These are phyloP conservation scores for Kwoniella shandongensis DNA, from an alignment of 768 basidiomycete species.

Conservation along the genomic window DNA sequence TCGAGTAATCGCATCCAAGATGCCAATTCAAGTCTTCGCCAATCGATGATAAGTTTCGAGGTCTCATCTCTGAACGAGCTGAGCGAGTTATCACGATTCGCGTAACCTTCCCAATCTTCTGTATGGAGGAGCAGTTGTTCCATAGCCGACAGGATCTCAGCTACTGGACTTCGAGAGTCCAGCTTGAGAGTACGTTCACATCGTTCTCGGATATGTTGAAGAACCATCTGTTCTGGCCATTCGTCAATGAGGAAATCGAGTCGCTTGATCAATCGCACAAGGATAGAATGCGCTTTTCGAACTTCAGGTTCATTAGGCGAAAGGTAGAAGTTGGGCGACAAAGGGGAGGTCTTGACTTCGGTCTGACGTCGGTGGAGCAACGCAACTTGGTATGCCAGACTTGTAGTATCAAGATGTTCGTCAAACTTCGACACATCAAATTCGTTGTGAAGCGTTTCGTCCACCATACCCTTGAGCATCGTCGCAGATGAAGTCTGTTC, in stretches of 20 bases:
- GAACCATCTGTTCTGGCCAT: slow-evolving; percentile 97
- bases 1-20: slow-evolving; percentile 82
- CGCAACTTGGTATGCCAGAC: slow-evolving; percentile 32
- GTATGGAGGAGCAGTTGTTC: slow-evolving; percentile 83
- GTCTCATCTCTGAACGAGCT: slow-evolving; percentile 66
- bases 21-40: slow-evolving; percentile 84
- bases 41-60: slow-evolving; percentile 73
- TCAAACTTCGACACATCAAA: slow-evolving; percentile 28
- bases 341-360: slow-evolving; percentile 20
- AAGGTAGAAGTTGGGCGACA: slow-evolving; percentile 69
- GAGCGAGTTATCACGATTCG: slow-evolving; percentile 86
- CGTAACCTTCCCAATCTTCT: slow-evolving; percentile 95
- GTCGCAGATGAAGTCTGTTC: not conserved
- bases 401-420: slow-evolving; percentile 32
- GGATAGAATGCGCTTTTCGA: slow-evolving; percentile 61
- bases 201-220: slow-evolving; percentile 75
- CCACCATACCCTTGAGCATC: slow-evolving; percentile 14
- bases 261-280: slow-evolving; percentile 60
- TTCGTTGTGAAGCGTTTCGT: slow-evolving; percentile 7
- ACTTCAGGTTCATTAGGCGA: slow-evolving; percentile 75
- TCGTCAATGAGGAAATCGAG: slow-evolving; percentile 65
- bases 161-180: slow-evolving; percentile 68
- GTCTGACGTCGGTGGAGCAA: slow-evolving; percentile 45
- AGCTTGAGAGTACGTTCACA: slow-evolving; percentile 67
- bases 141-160: slow-evolving; percentile 74